These are phyloP conservation scores for Ramularia endophylla DNA, from an alignment of 2,329 filamentous ascomycete species.

Conservation along the genomic window DNA sequence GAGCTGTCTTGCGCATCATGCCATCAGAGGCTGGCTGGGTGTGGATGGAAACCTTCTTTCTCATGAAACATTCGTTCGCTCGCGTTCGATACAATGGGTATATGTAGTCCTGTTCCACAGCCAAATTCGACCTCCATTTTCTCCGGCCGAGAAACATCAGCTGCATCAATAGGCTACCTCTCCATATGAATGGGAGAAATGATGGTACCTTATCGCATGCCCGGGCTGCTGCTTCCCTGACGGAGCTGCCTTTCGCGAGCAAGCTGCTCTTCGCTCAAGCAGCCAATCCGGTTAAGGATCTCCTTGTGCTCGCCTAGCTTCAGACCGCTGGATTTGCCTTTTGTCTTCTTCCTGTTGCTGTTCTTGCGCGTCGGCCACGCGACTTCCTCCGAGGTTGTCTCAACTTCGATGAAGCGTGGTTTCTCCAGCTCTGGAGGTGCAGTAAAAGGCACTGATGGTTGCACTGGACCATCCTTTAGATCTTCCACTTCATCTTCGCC, in stretches of 20 bases:
- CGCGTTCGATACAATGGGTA: too few relatives aligned
- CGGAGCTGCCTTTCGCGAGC: slow-evolving; percentile 28
- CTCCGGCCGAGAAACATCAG: too few relatives aligned
- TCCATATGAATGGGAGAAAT: too few relatives aligned
- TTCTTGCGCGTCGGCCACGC: slow-evolving; percentile 19
- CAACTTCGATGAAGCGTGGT: slow-evolving; percentile 52
- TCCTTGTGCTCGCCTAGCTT: slow-evolving; percentile 70
- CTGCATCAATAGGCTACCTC: too few relatives aligned
- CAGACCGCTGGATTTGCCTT: slow-evolving; percentile 46
- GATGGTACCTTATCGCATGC: not conserved
- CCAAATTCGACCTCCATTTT: too few relatives aligned
- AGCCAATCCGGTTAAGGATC: slow-evolving; percentile 73
- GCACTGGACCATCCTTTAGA: slow-evolving; percentile 20
- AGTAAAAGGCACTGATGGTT: slow-evolving; percentile 12
- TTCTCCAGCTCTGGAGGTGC: slow-evolving; percentile 17
- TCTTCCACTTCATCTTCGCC: slow-evolving; percentile 58
- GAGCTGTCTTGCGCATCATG: too few relatives aligned
- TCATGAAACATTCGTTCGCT: too few relatives aligned
- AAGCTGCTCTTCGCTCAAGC: slow-evolving; percentile 38
- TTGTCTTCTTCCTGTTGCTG: slow-evolving; percentile 41
- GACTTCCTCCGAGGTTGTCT: slow-evolving; percentile 67
- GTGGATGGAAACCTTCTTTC: too few relatives aligned
- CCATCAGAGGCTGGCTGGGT: too few relatives aligned
- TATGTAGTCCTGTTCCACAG: too few relatives aligned
- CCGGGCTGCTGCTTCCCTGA: slow-evolving; percentile 21